Conservation (phyloP, 129 eudicot species). For the Artemisia annua region DNA sequence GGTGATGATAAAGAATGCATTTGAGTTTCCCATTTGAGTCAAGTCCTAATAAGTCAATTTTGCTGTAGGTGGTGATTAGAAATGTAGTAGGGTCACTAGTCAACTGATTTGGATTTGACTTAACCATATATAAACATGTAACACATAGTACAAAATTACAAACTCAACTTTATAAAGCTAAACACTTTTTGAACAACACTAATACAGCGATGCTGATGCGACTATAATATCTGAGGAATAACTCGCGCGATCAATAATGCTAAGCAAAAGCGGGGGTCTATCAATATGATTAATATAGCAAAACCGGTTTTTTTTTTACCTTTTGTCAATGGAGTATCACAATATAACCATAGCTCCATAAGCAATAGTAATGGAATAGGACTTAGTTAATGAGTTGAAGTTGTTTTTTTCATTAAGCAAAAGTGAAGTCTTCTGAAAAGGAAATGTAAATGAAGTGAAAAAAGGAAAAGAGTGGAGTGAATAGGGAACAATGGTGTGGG, state of each 20-base stretch:
- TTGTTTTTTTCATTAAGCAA: conserved; percentile 31
- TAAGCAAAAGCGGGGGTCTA: conserved; percentile 27
- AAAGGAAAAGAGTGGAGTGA: conserved; percentile 35
- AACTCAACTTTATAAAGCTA: conserved; percentile 16
- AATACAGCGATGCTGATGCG: conserved; percentile 9
- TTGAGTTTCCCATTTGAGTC: conserved; percentile 37
- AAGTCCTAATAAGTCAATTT: conserved; percentile 26
- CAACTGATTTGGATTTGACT: conserved; percentile 34
- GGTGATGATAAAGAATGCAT: conserved; percentile 31
- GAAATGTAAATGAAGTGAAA: conserved; percentile 39
- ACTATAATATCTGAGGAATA: conserved; percentile 10
- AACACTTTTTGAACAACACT: conserved; percentile 8
- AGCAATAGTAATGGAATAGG: conserved; percentile 31
- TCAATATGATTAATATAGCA: conserved; percentile 18
- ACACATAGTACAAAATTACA: conserved; percentile 7
- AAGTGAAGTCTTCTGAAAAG: conserved; percentile 43
- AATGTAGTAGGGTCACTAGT: conserved; percentile 33
- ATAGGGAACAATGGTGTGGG: conserved; percentile 32
- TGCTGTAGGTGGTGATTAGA: conserved; percentile 38
- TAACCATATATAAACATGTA: conserved; percentile 18
- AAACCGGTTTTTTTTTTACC: too few species aligned
- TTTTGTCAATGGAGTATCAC: conserved; percentile 24
- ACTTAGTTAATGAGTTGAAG: conserved; percentile 25
- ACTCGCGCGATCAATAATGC: conserved; percentile 14
- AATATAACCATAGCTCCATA: conserved; percentile 33